These are phyloP conservation scores for Athelia sp. DNA, from an alignment of 1,284 basidiomycete genomes.

Conservation along the genomic window DNA sequence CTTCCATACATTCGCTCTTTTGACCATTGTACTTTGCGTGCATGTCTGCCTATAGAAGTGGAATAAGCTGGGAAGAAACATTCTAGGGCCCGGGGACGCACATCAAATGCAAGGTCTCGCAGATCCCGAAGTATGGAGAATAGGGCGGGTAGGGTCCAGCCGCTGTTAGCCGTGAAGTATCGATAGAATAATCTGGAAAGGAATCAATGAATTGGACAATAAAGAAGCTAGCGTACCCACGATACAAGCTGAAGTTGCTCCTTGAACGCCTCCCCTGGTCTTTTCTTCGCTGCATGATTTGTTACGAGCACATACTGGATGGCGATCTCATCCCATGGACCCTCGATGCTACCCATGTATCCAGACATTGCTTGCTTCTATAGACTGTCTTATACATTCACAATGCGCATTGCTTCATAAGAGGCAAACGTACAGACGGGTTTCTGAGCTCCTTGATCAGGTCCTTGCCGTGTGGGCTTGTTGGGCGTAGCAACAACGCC, in stretches of 20 bases:
- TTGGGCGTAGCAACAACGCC: constrained; percentile 67
- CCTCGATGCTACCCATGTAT: constrained; percentile 60
- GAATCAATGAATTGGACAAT: constrained; percentile 1
- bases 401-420: constrained; percentile 4
- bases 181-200: constrained; percentile 63
- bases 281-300: constrained; percentile 59
- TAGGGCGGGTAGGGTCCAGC: constrained; percentile 79
- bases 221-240: constrained; percentile 34
- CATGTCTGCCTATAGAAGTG: constrained; percentile 53
- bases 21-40: constrained; percentile 54
- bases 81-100: constrained; percentile 19
- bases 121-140: constrained; percentile 79
- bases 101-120: constrained; percentile 76
- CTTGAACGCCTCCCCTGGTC: constrained; percentile 68
- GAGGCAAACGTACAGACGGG: constrained; percentile 47
- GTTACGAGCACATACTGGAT: constrained; percentile 75
- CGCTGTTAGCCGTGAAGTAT: constrained; percentile 71
- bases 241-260: constrained; percentile 64
- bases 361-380: constrained; percentile 46
- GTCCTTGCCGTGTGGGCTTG: constrained; percentile 68
- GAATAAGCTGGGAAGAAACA: not conserved
- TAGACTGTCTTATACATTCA: constrained; percentile 8
- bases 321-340: constrained; percentile 79
- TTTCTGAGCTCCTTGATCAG: constrained; percentile 67
- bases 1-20: constrained; percentile 78